phyloP scores from a whole-genome alignment of 371 early-diverging fungal species.

The Haplosporangium sp. region DNA sequence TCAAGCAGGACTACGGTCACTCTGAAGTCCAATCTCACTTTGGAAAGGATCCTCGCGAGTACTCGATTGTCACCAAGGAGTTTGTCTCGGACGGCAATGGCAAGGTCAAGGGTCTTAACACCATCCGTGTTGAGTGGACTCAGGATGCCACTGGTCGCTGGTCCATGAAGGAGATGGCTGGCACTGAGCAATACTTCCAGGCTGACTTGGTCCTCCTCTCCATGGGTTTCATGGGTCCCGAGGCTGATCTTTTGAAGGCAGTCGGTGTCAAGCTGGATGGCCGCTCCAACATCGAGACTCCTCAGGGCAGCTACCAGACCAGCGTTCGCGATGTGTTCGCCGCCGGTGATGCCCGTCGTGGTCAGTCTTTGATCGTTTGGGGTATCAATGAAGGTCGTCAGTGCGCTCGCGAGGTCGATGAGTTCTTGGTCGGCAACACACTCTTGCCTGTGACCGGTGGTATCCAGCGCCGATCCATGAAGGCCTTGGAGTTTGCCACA shows the following conservation, averaged over 20 bases:
- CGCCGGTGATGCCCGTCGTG: slow-evolving; percentile 97
- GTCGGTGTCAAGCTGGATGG: slow-evolving; percentile 80
- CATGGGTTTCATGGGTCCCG: slow-evolving; percentile 98
- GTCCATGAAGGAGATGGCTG: slow-evolving; percentile 88
- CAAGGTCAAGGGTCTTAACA: slow-evolving; percentile 91
- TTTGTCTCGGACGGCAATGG: slow-evolving; percentile 89
- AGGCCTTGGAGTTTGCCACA: slow-evolving; percentile 34
- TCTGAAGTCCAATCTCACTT: slow-evolving; percentile 87
- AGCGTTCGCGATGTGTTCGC: slow-evolving; percentile 88
- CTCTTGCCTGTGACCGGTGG: slow-evolving; percentile 77
- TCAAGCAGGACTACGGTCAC: slow-evolving; percentile 97
- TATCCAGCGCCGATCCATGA: slow-evolving; percentile 65
- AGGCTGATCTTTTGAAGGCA: slow-evolving; percentile 83
- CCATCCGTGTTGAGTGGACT: slow-evolving; percentile 94
- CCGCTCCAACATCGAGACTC: slow-evolving; percentile 83
- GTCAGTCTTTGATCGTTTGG: slow-evolving; percentile 96
- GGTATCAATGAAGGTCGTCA: slow-evolving; percentile 97
- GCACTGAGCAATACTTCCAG: slow-evolving; percentile 84
- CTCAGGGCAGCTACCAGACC: slow-evolving; percentile 83
- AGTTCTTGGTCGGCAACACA: slow-evolving; percentile 76
- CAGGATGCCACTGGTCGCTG: slow-evolving; percentile 84
- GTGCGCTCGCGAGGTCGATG: slow-evolving; percentile 94
- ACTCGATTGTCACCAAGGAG: slow-evolving; percentile 92
- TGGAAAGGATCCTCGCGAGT: slow-evolving; percentile 95
- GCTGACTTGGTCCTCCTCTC: slow-evolving; percentile 93